phyloP scores from a whole-genome alignment of 352 stramenopile genomes.

The Halophytophthora polymorphica region DNA sequence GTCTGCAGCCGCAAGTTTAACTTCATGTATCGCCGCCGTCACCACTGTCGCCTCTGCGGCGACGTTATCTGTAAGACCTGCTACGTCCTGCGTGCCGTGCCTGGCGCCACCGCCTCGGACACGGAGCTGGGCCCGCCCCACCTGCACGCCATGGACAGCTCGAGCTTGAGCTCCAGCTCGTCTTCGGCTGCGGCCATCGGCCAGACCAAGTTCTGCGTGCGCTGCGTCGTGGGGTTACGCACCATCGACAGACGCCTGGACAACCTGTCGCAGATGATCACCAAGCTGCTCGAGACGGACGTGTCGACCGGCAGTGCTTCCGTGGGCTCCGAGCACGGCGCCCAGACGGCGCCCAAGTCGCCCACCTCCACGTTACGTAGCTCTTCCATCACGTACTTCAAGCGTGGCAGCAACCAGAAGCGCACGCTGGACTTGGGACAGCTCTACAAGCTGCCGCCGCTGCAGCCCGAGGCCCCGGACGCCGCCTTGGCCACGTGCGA shows the following conservation, averaged over 20 bases:
- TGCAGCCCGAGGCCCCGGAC: constrained; percentile 1
- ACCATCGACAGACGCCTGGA: constrained; percentile 31
- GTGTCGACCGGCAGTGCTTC: constrained; percentile 12
- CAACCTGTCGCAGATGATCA: constrained; percentile 29
- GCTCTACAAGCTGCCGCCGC: constrained; percentile 22
- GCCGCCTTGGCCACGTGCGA: constrained; percentile 1
- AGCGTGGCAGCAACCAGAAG: constrained; percentile 28
- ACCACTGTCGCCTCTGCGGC: constrained; percentile 52
- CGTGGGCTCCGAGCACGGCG: constrained; percentile 1
- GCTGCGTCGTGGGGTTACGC: constrained; percentile 46
- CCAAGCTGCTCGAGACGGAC: constrained; percentile 23
- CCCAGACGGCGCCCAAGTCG: neutral
- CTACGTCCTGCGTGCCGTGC: constrained; percentile 38
- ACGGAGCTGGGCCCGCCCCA: constrained; percentile 5
- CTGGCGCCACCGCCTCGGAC: constrained; percentile 3
- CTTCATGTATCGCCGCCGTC: constrained; percentile 27
- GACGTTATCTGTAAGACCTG: constrained; percentile 53
- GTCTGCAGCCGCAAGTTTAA: constrained; percentile 23
- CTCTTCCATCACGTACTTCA: constrained; percentile 28
- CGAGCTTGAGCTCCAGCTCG: constrained; percentile 1
- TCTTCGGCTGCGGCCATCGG: constrained; percentile 14
- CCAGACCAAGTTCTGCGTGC: constrained; percentile 57
- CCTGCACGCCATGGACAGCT: neutral
- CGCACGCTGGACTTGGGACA: constrained; percentile 26
- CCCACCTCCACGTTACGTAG: constrained; percentile 2